Evolutionary conservation across 139 green algal species (phyloP).

Genomic region (Dunaliella primolecta): DNA sequence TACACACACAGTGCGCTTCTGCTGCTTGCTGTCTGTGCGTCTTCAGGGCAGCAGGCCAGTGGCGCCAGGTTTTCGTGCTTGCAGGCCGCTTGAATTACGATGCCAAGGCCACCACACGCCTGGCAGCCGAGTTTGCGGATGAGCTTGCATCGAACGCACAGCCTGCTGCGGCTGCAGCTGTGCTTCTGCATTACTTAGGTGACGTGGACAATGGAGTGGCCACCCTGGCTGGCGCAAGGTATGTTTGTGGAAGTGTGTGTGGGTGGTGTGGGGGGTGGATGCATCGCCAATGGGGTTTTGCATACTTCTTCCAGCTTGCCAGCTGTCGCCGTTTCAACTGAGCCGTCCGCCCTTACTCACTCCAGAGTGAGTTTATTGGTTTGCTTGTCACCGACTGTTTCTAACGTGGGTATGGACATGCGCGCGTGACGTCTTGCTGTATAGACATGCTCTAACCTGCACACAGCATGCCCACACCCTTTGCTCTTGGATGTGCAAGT

Average conservation of each 20-base stretch:
- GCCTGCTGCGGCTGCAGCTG: conserved; percentile 56
- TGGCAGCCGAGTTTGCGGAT: conserved; percentile 68
- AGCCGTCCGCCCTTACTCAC: no score
- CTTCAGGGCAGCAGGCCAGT: conserved; percentile 56
- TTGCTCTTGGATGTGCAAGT: no score
- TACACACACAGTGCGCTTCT: no score
- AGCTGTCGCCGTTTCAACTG: no score
- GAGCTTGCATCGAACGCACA: conserved; percentile 52
- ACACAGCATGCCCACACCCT: no score
- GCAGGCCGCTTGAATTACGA: conserved; percentile 53
- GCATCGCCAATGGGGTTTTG: no score
- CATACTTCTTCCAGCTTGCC: no score
- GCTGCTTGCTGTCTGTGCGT: neutral
- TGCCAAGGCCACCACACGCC: conserved; percentile 15
- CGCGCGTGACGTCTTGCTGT: no score
- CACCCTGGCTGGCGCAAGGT: conserved; percentile 51
- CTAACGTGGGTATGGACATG: no score
- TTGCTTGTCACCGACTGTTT: no score
- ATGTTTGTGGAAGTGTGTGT: neutral
- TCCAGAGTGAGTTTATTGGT: no score
- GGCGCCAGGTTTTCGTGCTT: conserved; percentile 73
- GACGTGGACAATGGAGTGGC: conserved; percentile 66
- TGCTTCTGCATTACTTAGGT: conserved; percentile 62
- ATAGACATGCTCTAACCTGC: no score
- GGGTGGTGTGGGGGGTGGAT: neutral